Evolutionary conservation across 164 flowering plant species (phyloP).

Genomic region (Nymphaea colorata): DNA sequence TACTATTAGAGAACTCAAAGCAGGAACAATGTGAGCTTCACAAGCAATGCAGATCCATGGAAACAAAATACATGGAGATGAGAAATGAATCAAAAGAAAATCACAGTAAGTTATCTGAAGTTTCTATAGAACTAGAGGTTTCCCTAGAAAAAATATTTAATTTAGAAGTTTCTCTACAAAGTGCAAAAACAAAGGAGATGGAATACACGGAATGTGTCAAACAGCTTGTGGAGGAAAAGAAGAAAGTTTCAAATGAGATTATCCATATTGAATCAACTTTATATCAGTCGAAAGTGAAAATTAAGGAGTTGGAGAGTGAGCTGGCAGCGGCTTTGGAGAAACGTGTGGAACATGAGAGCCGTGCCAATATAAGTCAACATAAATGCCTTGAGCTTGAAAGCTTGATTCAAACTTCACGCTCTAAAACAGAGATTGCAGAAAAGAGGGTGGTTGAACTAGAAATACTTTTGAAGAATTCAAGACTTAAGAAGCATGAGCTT

Average conservation of each 20-base stretch:
- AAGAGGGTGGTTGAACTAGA: constrained; percentile 41
- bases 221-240: neutral
- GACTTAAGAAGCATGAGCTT: constrained; percentile 58
- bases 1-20: neutral
- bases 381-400: constrained; percentile 50
- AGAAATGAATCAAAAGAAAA: neutral
- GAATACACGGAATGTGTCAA: neutral
- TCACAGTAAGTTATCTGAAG: neutral
- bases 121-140: neutral
- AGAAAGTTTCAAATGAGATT: neutral
- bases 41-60: neutral
- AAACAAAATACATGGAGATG: neutral
- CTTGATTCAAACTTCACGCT: constrained; percentile 29
- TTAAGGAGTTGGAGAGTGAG: neutral
- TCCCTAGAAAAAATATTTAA: neutral
- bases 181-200: neutral
- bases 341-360: neutral
- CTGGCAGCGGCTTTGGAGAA: neutral
- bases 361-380: neutral
- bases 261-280: neutral
- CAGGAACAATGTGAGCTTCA: neutral
- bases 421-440: constrained; percentile 53
- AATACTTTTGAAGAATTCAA: constrained; percentile 30
- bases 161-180: neutral
- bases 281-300: neutral